Evolutionary conservation across 495 filamentous ascomycete species (phyloP).

Genomic region (Polyplosphaeria fusca): DNA sequence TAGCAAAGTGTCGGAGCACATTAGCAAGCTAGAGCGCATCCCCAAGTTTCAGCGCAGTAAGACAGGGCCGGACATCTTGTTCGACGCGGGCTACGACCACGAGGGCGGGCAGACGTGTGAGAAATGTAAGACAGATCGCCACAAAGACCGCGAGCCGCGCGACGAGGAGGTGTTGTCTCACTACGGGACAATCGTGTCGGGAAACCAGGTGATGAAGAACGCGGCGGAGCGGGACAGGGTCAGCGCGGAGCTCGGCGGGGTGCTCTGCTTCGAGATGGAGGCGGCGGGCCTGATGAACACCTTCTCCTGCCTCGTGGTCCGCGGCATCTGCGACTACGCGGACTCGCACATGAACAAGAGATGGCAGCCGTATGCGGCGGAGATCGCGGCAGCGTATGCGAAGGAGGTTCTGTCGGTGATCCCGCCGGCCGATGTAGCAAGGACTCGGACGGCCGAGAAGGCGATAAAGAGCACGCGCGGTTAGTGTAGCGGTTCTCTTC

Average conservation of each 20-base stretch:
- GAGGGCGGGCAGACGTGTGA: background rate
- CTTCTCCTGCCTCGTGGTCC: constrained; percentile 27
- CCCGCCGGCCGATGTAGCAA: constrained; percentile 12
- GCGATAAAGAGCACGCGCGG: constrained; percentile 1
- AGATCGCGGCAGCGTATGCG: constrained; percentile 23
- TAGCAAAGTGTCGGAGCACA: too few species aligned
- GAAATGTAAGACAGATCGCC: background rate
- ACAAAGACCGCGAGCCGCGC: background rate
- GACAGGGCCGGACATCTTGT: background rate
- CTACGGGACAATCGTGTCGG: constrained; percentile 31
- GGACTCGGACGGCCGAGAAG: constrained; percentile 7
- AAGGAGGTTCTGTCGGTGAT: constrained; percentile 13
- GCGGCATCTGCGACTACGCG: constrained; percentile 33
- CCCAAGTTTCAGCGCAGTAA: background rate
- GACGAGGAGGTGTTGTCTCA: constrained; percentile 9
- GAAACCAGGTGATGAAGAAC: constrained; percentile 27
- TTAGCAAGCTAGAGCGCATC: background rate
- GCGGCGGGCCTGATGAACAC: constrained; percentile 26
- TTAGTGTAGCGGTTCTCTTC: constrained; percentile 17
- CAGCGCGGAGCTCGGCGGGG: constrained; percentile 15
- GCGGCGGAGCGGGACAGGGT: constrained; percentile 7
- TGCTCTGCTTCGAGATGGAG: constrained; percentile 35
- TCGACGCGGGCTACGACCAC: background rate
- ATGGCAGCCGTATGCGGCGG: constrained; percentile 32
- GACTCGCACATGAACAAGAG: constrained; percentile 34